A percentile compares a stretch with the other conserved stretches of the same genome.
Evolutionary conservation across 2,329 filamentous ascomycete genomes (phyloP).

Genomic region (Botryotinia globosa): DNA sequence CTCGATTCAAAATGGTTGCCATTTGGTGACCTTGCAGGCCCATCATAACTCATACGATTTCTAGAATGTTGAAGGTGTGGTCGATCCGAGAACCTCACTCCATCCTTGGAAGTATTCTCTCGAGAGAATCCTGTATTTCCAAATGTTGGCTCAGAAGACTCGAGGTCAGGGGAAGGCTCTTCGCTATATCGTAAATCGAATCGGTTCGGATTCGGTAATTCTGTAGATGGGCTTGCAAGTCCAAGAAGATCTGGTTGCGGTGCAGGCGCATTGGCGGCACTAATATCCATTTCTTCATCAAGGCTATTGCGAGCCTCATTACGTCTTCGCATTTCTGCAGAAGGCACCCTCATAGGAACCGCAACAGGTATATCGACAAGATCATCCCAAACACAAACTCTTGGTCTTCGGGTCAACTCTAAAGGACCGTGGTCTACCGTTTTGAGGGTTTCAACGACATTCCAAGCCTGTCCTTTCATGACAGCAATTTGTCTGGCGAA

Average conservation of each 20-base stretch:
- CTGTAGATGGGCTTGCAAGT: conserved; percentile 42
- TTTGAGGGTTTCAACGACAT: conserved; percentile 96
- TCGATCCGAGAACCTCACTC: conserved; percentile 35
- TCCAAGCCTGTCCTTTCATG: conserved; percentile 99
- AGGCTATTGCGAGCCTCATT: conserved; percentile 47
- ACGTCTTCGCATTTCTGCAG: conserved; percentile 76
- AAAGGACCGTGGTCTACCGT: conserved; percentile 87
- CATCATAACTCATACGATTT: conserved; percentile 39
- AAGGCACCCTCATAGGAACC: conserved; percentile 81
- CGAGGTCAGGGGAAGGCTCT: conserved; percentile 26
- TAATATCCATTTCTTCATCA: conserved; percentile 92
- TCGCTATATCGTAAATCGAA: conserved; percentile 58
- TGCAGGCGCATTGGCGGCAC: conserved; percentile 60
- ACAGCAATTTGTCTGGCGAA: conserved; percentile 97
- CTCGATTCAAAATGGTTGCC: conserved; percentile 27
- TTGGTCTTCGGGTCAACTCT: conserved; percentile 83
- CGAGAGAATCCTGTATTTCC: conserved; percentile 23
- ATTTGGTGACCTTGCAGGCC: conserved; percentile 32
- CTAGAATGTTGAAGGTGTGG: conserved; percentile 31
- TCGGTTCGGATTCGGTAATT: conserved; percentile 63
- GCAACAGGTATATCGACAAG: conserved; percentile 93
- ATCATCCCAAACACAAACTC: conserved; percentile 98
- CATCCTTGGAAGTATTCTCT: conserved; percentile 26
- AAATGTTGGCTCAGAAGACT: conserved; percentile 27
- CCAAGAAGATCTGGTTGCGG: conserved; percentile 63